Evolutionary conservation across 306 rosid genomes (phyloP).

Genomic region (Fragaria nilgerrensis): DNA sequence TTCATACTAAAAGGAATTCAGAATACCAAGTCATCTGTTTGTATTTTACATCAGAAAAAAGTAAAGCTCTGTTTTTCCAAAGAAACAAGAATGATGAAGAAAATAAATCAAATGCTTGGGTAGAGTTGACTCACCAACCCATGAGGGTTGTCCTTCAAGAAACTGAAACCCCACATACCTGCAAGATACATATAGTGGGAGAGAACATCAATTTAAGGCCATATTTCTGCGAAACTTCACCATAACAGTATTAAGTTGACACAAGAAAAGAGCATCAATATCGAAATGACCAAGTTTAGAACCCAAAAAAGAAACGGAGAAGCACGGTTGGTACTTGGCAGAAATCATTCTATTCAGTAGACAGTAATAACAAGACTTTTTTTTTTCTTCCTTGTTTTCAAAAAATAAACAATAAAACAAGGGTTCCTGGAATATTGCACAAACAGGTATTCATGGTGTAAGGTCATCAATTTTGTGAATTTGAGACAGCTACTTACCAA

Average conservation of each 20-base stretch:
- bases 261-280: not conserved
- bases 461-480: conserved; percentile 5
- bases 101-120: conserved; percentile 44
- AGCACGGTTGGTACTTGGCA: not conserved
- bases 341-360: not conserved
- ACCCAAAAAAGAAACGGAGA: not conserved
- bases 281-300: not conserved
- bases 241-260: not conserved
- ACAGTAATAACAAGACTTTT: not conserved
- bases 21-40: not conserved
- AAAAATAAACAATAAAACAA: not conserved
- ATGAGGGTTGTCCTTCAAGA: conserved; percentile 50
- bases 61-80: not conserved
- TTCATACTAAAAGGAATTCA: not conserved
- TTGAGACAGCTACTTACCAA: conserved; percentile 62
- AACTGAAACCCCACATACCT: conserved; percentile 87
- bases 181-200: conserved; percentile 25
- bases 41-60: not conserved
- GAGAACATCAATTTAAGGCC: conserved; percentile 17
- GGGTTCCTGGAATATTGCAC: not conserved
- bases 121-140: conserved; percentile 44
- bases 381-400: not conserved
- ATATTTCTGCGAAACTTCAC: conserved; percentile 16
- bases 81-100: conserved; percentile 6
- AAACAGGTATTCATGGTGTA: not conserved